A percentile compares a stretch with the other conserved stretches of the same genome.
Conservation (phyloP, 179 eudicot species). For the Nepenthes alata region DNA sequence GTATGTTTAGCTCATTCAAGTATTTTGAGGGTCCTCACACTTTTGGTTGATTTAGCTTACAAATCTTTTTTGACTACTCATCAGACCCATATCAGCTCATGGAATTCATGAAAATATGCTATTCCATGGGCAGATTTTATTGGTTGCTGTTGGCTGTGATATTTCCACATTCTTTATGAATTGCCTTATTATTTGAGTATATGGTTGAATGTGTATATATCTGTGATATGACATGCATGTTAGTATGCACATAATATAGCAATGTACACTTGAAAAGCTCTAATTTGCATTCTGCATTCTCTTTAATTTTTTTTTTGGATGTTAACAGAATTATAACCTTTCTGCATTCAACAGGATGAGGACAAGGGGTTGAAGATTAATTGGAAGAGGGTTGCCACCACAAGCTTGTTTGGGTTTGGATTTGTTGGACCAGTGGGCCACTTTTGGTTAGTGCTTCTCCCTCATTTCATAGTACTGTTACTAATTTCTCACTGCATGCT, state of each 20-base stretch:
- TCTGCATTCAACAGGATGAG: slow-evolving; percentile 36
- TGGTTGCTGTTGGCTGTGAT: neutral
- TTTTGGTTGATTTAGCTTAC: no score
- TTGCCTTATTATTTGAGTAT: neutral
- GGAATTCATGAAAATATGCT: no score
- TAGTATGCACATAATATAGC: neutral
- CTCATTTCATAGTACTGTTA: neutral
- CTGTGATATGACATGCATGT: neutral
- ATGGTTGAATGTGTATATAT: neutral
- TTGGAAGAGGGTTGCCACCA: slow-evolving; percentile 90
- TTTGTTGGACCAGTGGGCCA: slow-evolving; percentile 97
- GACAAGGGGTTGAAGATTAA: slow-evolving; percentile 51
- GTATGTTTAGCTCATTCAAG: no score
- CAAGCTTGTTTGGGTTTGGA: slow-evolving; percentile 87
- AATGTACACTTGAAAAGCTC: neutral
- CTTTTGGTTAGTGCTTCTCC: slow-evolving; percentile 61
- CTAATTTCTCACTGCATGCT: neutral
- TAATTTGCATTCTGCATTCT: neutral
- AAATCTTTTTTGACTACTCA: no score
- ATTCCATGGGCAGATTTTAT: no score
- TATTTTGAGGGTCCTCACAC: no score
- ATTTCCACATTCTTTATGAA: no score
- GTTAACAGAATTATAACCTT: neutral
- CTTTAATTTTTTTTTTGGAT: neutral
- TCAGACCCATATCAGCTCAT: no score